Evolutionary conservation across 129 eudicot genomes (phyloP).

Genomic region (Artemisia argyi): DNA sequence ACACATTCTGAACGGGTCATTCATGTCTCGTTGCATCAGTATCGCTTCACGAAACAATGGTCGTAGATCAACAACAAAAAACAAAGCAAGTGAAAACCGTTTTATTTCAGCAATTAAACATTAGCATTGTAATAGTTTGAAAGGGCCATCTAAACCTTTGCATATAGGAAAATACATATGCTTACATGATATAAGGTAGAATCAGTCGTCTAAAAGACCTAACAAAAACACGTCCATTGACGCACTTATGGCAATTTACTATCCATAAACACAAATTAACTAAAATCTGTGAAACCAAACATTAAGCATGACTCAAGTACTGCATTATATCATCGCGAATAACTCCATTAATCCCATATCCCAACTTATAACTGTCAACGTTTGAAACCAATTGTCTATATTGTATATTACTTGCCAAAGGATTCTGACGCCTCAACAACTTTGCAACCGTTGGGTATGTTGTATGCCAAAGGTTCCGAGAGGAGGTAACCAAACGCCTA

Average conservation of each 20-base stretch:
- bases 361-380: slow-evolving; percentile 17
- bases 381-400: slow-evolving; percentile 37
- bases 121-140: neutral
- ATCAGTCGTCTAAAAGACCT: neutral
- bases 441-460: slow-evolving; percentile 54
- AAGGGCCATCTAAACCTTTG: neutral
- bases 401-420: slow-evolving; percentile 42
- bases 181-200: neutral
- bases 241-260: too few relatives aligned
- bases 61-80: neutral
- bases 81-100: neutral
- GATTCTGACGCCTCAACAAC: slow-evolving; percentile 47
- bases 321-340: slow-evolving; percentile 64
- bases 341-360: slow-evolving; percentile 43
- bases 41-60: neutral
- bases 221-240: neutral
- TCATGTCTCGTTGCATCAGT: neutral
- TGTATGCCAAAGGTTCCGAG: slow-evolving; percentile 45
- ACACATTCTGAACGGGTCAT: neutral
- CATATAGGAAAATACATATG: neutral
- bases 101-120: neutral
- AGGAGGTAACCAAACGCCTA: slow-evolving; percentile 50
- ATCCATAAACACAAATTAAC: neutral
- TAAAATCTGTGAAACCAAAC: neutral
- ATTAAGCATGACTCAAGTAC: slow-evolving; percentile 45